Evolutionary conservation across 177 flowering plant genomes (phyloP).

Genomic region (Viscum album): DNA sequence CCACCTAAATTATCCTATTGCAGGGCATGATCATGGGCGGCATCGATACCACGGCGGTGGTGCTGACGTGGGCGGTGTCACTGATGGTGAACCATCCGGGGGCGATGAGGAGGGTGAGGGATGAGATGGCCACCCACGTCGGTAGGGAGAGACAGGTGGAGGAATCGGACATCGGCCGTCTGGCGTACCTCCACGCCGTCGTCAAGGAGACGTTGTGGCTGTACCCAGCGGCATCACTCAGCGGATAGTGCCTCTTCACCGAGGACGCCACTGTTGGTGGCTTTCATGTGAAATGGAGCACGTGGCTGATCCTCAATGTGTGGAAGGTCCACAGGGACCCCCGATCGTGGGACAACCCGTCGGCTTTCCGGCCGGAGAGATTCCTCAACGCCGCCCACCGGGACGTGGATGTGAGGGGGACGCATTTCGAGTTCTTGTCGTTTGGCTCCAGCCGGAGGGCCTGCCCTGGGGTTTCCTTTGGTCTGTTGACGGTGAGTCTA

Average conservation of each 20-base stretch:
- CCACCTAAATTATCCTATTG: not conserved
- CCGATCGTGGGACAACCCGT: constrained; percentile 5
- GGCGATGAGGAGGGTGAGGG: constrained; percentile 24
- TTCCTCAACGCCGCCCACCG: not conserved
- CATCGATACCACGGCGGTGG: constrained; percentile 11
- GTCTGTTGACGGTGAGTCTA: constrained; percentile 1
- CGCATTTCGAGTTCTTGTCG: constrained; percentile 13
- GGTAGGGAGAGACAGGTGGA: constrained; percentile 22
- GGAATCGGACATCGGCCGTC: constrained; percentile 24
- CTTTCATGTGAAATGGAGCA: constrained; percentile 18
- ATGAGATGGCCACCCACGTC: constrained; percentile 26
- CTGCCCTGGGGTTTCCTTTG: constrained; percentile 18
- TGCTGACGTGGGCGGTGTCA: constrained; percentile 26
- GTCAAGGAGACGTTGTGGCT: constrained; percentile 30
- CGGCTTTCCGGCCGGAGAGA: constrained; percentile 13
- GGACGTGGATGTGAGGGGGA: constrained; percentile 13
- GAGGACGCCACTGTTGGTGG: constrained; percentile 24
- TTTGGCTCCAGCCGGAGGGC: constrained; percentile 15
- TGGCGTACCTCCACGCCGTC: constrained; percentile 30
- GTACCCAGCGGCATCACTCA: constrained; percentile 28
- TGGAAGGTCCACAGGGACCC: constrained; percentile 16
- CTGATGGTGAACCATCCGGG: constrained; percentile 24
- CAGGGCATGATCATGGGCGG: not conserved
- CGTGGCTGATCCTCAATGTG: constrained; percentile 18
- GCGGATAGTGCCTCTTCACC: constrained; percentile 14